Evolutionary conservation across 2,329 filamentous ascomycete genomes (phyloP), one percentile per base, ranked within the genome.

Genomic region (Fusarium sp.): DNA sequence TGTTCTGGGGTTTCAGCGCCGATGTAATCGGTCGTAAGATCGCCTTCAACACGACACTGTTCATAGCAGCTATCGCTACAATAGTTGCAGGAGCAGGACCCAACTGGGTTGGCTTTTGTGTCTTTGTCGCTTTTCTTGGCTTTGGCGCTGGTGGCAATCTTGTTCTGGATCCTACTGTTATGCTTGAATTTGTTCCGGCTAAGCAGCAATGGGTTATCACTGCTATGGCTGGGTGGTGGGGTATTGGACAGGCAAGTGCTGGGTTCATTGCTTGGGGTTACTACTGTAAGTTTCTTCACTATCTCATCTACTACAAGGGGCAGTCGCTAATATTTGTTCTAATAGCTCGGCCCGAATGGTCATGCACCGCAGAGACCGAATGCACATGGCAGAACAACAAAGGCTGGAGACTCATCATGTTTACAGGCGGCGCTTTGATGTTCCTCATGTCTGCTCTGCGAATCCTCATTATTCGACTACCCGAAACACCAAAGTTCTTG

Each of bases 1-100:
- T 68, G 0, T 69, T 68, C 34, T 69, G 65, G 65, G 65, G 65
- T 3, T 65, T 68, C 2, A 24, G 65, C 4, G 65, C 65, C n/a
- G 65, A 68, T 12, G 68, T 68, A 0, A 51, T 65, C 4, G 65
- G 65, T 5, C 24, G 65, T 2, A 68, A 63, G 13, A 48, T 54
- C 9, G 65, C 65, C 10, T 68, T 68, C 16, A 68, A 68, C 45
- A 25, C 63, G 1, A 64, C 64, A 1, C 47, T 68, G 2, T 68
- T 67, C 6, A 49, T 68, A 7, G 56, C 51, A 4, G 29, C 64
- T 1, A 20, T 64, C 2, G 51, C 51, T 16, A 53, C 59, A 4
- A 58, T 68, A 0, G 24, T 64, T 4, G 37, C 64, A 10, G 65
- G 65, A 1, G 65, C 47, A 2, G 52, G 34, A 20, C 52, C 65